Percentiles rank a stretch among this genome's conserved stretches.
Conservation (phyloP, 1,284 basidiomycete genomes). For the Ganoderma lingzhi region DNA sequence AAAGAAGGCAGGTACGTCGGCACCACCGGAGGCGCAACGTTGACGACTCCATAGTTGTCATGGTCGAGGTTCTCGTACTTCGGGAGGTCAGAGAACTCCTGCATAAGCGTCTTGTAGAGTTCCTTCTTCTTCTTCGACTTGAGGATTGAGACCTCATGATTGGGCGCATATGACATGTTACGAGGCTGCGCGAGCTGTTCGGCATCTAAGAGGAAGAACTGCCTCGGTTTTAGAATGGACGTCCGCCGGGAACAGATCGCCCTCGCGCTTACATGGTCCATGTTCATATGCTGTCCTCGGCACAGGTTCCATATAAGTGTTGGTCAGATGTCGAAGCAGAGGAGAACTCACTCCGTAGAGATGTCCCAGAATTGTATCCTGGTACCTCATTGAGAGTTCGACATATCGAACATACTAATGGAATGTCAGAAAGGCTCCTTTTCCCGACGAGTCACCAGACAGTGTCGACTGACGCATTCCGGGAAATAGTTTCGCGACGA, state of each 20-base stretch:
- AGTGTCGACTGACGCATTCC: constrained; percentile 72
- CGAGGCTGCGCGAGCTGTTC: constrained; percentile 49
- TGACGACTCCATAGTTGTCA: constrained; percentile 79
- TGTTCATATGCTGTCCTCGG: constrained; percentile 71
- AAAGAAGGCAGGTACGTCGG: constrained; percentile 91
- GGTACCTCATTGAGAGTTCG: constrained; percentile 84
- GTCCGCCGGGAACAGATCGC: constrained; percentile 13
- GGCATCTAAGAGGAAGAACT: constrained; percentile 74
- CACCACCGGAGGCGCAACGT: constrained; percentile 83
- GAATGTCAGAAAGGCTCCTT: constrained; percentile 25
- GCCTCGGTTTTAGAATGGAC: constrained; percentile 12
- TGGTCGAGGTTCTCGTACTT: constrained; percentile 60
- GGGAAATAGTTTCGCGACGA: constrained; percentile 85
- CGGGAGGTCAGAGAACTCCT: constrained; percentile 66
- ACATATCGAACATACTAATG: constrained; percentile 81
- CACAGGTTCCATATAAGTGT: constrained; percentile 20
- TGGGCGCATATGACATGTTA: constrained; percentile 24
- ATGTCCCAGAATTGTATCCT: constrained; percentile 92
- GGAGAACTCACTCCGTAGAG: constrained; percentile 76
- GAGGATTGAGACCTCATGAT: constrained; percentile 32
- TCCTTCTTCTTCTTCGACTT: constrained; percentile 46
- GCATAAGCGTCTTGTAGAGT: constrained; percentile 59
- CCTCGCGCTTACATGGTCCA: constrained; percentile 67
- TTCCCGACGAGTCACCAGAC: constrained; percentile 22
- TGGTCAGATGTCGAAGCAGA: constrained; percentile 16